Evolutionary conservation across 768 basidiomycete genomes (phyloP).

Genomic region (Psilocybe cyanescens): DNA sequence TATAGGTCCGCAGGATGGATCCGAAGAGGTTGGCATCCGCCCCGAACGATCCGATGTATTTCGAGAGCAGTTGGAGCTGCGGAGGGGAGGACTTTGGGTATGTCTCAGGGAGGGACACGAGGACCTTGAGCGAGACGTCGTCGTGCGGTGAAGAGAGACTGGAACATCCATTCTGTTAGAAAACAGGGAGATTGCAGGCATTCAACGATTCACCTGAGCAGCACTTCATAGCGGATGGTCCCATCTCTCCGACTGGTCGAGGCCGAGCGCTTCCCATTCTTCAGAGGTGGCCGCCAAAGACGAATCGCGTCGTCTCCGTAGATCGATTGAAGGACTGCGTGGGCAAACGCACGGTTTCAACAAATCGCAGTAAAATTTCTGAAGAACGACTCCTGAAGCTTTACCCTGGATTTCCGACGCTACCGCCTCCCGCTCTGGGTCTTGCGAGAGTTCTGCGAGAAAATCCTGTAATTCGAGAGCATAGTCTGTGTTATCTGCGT

Average conservation of each 20-base stretch:
- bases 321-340: constrained; percentile 77
- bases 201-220: constrained; percentile 55
- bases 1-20: constrained; percentile 76
- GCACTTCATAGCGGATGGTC: constrained; percentile 66
- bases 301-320: constrained; percentile 72
- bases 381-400: constrained; percentile 1
- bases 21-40: constrained; percentile 79
- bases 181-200: too few relatives aligned
- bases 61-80: constrained; percentile 83
- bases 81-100: constrained; percentile 77
- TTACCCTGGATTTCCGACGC: constrained; percentile 53
- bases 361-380: constrained; percentile 2
- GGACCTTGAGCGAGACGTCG: constrained; percentile 51
- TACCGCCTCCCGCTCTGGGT: constrained; percentile 42
- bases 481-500: constrained; percentile 24
- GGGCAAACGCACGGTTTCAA: neutral
- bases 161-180: neutral
- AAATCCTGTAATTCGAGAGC: constrained; percentile 36
- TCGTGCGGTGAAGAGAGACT: constrained; percentile 61
- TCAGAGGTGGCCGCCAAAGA: constrained; percentile 52
- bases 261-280: constrained; percentile 20
- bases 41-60: constrained; percentile 81
- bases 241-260: constrained; percentile 25
- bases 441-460: constrained; percentile 34
- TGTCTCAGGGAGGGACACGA: constrained; percentile 58